These are phyloP conservation scores for Micractinium conductrix DNA, from an alignment of 139 green algal species.

Conservation along the genomic window DNA sequence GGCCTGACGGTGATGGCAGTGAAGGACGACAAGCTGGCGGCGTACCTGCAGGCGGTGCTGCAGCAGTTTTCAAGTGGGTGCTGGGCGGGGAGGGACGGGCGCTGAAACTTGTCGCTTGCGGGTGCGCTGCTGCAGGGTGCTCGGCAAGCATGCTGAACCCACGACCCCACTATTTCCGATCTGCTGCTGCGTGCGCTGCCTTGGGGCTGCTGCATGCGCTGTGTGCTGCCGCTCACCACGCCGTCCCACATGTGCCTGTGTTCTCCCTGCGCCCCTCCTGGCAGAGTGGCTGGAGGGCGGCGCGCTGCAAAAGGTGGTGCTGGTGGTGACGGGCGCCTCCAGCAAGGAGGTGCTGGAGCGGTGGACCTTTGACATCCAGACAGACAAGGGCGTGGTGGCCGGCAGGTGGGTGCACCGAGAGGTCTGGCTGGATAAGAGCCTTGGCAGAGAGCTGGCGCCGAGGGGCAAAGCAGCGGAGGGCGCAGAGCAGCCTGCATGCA, in stretches of 20 bases:
- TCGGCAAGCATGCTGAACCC: too few relatives aligned
- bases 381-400: conserved; percentile 69
- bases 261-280: background rate
- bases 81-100: background rate
- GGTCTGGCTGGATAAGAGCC: too few relatives aligned
- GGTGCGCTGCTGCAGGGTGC: too few relatives aligned
- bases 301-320: conserved; percentile 89
- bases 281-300: conserved; percentile 90
- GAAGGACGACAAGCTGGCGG: conserved; percentile 74
- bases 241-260: background rate
- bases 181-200: too few relatives aligned
- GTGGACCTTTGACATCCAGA: conserved; percentile 97
- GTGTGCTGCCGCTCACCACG: too few relatives aligned
- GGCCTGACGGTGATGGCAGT: conserved; percentile 91
- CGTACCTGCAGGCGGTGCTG: conserved; percentile 86
- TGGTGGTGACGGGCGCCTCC: conserved; percentile 81
- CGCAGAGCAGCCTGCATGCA: background rate
- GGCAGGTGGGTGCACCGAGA: conserved; percentile 53
- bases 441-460: background rate
- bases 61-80: conserved; percentile 73
- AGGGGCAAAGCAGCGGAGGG: background rate
- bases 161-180: too few relatives aligned
- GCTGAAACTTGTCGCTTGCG: too few relatives aligned
- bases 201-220: too few relatives aligned
- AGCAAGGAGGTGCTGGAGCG: conserved; percentile 89